These are phyloP conservation scores for Beauveria sp. DNA, from an alignment of 2,329 filamentous ascomycete genomes.

Conservation along the genomic window DNA sequence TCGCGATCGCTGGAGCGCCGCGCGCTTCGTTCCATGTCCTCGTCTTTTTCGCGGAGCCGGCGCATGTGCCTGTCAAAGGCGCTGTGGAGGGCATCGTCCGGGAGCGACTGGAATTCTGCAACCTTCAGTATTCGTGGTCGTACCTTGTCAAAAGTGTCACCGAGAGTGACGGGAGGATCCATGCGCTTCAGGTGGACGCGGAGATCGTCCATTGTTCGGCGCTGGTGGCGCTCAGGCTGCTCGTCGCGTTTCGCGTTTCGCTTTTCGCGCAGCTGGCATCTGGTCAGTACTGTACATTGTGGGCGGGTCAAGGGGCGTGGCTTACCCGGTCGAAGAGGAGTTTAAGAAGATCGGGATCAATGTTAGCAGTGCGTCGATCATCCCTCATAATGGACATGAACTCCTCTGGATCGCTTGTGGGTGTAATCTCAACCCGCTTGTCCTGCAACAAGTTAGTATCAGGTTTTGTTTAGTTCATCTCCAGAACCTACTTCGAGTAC, in stretches of 20 bases:
- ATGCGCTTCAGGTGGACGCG: conserved; percentile 83
- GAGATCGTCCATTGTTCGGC: conserved; percentile 75
- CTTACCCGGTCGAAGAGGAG: conserved; percentile 77
- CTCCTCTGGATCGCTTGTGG: conserved; percentile 80
- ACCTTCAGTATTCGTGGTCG: conserved; percentile 69
- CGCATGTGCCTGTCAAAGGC: conserved; percentile 91
- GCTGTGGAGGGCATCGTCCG: conserved; percentile 72
- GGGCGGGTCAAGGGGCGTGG: conserved; percentile 11
- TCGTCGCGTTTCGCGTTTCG: conserved; percentile 75
- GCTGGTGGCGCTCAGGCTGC: conserved; percentile 76
- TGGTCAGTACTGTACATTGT: background rate
- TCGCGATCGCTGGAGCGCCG: conserved; percentile 47
- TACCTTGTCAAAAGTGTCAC: conserved; percentile 85
- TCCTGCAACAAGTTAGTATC: conserved; percentile 52
- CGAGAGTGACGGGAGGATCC: conserved; percentile 69
- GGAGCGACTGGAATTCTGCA: conserved; percentile 78
- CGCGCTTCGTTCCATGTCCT: conserved; percentile 63
- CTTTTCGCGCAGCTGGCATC: conserved; percentile 70
- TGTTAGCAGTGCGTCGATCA: conserved; percentile 81
- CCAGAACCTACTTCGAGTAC: conserved; percentile 69
- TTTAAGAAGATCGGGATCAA: conserved; percentile 70
- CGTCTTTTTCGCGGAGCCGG: conserved; percentile 84
- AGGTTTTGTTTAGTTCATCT: conserved; percentile 9
- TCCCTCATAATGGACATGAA: conserved; percentile 75
- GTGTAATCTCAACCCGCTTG: conserved; percentile 82